These are phyloP conservation scores for Coemansia furcata DNA, from an alignment of 192 early-diverging fungal species.

Conservation along the genomic window DNA sequence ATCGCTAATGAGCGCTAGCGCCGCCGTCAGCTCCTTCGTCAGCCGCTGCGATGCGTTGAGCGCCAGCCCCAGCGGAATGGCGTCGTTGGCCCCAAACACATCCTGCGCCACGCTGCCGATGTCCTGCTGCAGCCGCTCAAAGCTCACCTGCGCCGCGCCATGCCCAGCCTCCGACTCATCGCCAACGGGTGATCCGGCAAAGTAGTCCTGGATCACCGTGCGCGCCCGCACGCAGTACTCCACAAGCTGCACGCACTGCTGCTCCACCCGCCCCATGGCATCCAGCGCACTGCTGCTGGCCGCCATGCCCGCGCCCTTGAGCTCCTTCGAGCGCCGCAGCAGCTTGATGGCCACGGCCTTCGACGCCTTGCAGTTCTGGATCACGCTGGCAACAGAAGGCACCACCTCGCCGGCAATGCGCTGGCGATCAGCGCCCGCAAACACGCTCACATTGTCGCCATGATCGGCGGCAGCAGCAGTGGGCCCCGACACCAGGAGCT, in stretches of 20 bases:
- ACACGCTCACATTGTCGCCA: not conserved
- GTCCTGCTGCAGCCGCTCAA: slow-evolving; percentile 15
- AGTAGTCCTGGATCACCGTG: slow-evolving; percentile 14
- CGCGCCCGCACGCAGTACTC: slow-evolving; percentile 22
- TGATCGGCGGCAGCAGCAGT: not conserved
- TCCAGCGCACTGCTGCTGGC: slow-evolving; percentile 6
- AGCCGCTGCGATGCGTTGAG: slow-evolving; percentile 21
- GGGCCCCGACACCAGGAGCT: slow-evolving; percentile 20
- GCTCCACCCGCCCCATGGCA: slow-evolving; percentile 7
- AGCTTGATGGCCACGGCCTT: slow-evolving; percentile 66
- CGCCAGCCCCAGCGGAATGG: slow-evolving; percentile 15
- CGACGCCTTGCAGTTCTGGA: slow-evolving; percentile 48
- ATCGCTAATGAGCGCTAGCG: slow-evolving; percentile 17
- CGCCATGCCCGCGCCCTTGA: slow-evolving; percentile 21
- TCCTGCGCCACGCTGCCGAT: slow-evolving; percentile 33
- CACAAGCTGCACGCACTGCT: slow-evolving; percentile 12
- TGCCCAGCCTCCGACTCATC: not conserved
- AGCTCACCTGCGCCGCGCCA: not conserved
- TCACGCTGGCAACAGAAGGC: slow-evolving; percentile 32
- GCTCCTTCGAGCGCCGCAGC: slow-evolving; percentile 63
- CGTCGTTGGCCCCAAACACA: slow-evolving; percentile 29
- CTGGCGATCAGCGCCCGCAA: slow-evolving; percentile 17
- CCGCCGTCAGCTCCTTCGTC: slow-evolving; percentile 15
- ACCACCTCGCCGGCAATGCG: slow-evolving; percentile 27
- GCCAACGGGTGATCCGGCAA: not conserved